phyloP scores from a whole-genome alignment of 176 grass and related monocot genomes.

The Zoysia pacifica region DNA sequence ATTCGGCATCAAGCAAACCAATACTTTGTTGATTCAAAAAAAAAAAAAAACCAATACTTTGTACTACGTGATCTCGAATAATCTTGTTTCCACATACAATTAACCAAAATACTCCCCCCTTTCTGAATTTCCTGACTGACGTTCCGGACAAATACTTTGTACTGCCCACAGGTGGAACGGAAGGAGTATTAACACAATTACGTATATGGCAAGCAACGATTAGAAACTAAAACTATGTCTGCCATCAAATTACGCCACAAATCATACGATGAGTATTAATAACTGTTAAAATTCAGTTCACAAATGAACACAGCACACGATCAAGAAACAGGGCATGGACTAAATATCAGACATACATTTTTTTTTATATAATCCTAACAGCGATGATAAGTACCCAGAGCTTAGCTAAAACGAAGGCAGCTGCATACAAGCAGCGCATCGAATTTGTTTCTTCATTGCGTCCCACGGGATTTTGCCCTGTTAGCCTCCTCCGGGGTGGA shows the following conservation, averaged over 20 bases:
- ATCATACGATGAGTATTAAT: not conserved
- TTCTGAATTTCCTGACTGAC: no score
- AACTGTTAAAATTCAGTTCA: slow-evolving; percentile 23
- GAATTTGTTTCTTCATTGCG: slow-evolving; percentile 42
- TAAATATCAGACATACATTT: slow-evolving; percentile 18
- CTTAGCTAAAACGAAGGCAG: not conserved
- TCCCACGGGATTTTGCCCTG: slow-evolving; percentile 59
- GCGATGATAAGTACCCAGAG: not conserved
- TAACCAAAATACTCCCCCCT: no score
- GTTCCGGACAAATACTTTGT: no score
- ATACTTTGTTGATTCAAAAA: no score
- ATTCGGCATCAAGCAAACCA: no score
- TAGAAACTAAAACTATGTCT: not conserved
- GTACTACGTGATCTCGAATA: no score
- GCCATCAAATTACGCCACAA: slow-evolving; percentile 14
- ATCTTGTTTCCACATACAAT: no score
- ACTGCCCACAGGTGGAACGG: no score
- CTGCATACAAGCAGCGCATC: not conserved
- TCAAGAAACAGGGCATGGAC: slow-evolving; percentile 14
- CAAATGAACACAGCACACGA: slow-evolving; percentile 19
- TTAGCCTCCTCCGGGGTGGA: slow-evolving; percentile 65
- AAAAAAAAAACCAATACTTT: no score
- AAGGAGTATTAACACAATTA: no score
- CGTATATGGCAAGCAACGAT: no score
- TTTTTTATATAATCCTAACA: not conserved